Evolutionary conservation across 176 grass and related monocot genomes (phyloP), one percentile per base, ranked within the genome.

Genomic region (Triticum monococcum): DNA sequence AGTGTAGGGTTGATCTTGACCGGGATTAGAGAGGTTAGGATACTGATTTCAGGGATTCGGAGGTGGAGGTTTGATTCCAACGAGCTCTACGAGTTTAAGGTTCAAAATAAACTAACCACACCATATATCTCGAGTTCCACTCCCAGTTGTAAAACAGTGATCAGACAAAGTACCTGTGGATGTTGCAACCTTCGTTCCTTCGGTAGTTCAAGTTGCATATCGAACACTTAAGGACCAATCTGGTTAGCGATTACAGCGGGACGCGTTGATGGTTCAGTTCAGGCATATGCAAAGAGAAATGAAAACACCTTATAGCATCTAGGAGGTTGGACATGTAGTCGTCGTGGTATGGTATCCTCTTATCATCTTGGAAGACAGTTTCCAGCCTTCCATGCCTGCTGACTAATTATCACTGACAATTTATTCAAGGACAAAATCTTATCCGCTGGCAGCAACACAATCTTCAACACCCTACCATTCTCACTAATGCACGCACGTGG

Each of bases 91-190:
- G 0, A 45, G 41, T 41, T 38, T 38, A 38, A 38, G 37, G 37
- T 38, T 38, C 9, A 38, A 38, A 38, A 38, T 38, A 38, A 8
- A 36, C 35, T 32, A 98, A 96, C 5, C 92, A 60, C 81, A 96
- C 91, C 11, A 86, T 98, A 82, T 98, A 96, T 78, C 93, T 90
- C n/a, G 88, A 92, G 82, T 96, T 92, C 96, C 92, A 96, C 71
- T 98, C 96, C 96, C 92, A 96, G 82, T 96, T 96, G 54, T 98
- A 93, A 1, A 98, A 86, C 64, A 98, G 79, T 2, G 96, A 98
- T 90, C 93, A 94, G 3, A 92, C 85, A 14, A 98, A 98, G 81
- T 94, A 94, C 22, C 92, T 88, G 3, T 78, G 81, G 9, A 96
- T 72, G 71, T 94, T 87, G 77, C 93, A 96, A 13, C 91, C 87